Conservation (phyloP, 768 basidiomycete species). For the Psilocybe tampanensis region DNA sequence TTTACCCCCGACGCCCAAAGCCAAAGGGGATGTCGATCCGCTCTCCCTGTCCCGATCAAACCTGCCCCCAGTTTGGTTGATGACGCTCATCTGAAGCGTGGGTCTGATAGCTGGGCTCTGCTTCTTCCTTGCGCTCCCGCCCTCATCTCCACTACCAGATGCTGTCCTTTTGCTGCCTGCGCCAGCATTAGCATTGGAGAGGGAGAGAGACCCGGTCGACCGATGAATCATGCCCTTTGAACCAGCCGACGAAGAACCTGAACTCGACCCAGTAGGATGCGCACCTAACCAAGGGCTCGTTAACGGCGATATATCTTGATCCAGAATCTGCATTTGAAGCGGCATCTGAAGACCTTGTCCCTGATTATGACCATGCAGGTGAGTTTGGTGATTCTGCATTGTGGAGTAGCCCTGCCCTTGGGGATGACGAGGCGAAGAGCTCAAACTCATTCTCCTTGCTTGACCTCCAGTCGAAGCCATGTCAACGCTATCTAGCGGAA, state of each 20-base stretch:
- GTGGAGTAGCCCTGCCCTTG: not conserved
- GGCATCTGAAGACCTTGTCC: not conserved
- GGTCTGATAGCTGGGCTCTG: slow-evolving; percentile 48
- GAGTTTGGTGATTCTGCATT: slow-evolving; percentile 1
- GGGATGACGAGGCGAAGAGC: slow-evolving; percentile 28
- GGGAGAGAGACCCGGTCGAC: not conserved
- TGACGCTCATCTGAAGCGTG: slow-evolving; percentile 21
- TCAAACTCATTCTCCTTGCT: slow-evolving; percentile 25
- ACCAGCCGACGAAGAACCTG: not conserved
- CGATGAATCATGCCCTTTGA: not conserved
- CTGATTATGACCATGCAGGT: slow-evolving; percentile 12
- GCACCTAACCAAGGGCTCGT: slow-evolving; percentile 83
- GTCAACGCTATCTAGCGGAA: slow-evolving; percentile 4
- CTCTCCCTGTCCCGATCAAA: slow-evolving; percentile 8
- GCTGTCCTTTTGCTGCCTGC: slow-evolving; percentile 53
- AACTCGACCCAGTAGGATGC: slow-evolving; percentile 27
- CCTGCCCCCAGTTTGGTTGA: not conserved
- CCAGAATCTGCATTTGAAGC: slow-evolving; percentile 50
- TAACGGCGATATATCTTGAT: slow-evolving; percentile 76
- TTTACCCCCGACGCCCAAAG: not conserved
- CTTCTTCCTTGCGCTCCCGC: slow-evolving; percentile 49
- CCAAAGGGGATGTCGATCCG: slow-evolving; percentile 17
- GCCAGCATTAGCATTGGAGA: not conserved
- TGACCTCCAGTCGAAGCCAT: not conserved
- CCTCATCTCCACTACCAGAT: slow-evolving; percentile 60